A percentile compares a stretch with the other conserved stretches of the same genome.
These are phyloP conservation scores for Ceraceosorus guamensis DNA, from an alignment of 1,284 basidiomycete species.

Conservation along the genomic window DNA sequence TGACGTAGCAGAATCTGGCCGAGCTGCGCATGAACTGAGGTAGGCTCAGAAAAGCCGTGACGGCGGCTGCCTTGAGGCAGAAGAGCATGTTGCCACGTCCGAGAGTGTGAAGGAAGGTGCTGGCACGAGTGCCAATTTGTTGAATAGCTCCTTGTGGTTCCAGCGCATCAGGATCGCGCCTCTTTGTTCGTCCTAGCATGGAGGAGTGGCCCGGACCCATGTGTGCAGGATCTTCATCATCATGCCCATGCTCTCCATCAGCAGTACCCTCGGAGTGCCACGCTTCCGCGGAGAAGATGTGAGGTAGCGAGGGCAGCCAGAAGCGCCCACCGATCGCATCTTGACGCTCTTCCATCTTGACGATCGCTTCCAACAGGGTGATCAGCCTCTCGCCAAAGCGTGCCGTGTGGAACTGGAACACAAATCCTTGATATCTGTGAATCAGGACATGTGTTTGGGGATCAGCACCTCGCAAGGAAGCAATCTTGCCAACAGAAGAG, in stretches of 20 bases:
- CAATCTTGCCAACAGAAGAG: no score
- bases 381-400: conserved; percentile 22
- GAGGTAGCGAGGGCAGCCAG: conserved; percentile 60
- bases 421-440: conserved; percentile 57
- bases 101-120: neutral
- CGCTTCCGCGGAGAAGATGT: conserved; percentile 51
- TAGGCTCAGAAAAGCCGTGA: conserved; percentile 54
- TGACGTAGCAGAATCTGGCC: conserved; percentile 36
- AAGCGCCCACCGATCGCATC: conserved; percentile 50
- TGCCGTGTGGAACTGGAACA: conserved; percentile 59
- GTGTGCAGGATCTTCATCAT: conserved; percentile 12
- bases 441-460: no score
- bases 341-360: conserved; percentile 58
- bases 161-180: conserved; percentile 67
- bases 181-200: conserved; percentile 53
- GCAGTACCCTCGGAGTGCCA: conserved; percentile 50
- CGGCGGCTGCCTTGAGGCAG: conserved; percentile 63
- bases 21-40: conserved; percentile 30
- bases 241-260: conserved; percentile 17
- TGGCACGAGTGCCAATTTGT: conserved; percentile 28
- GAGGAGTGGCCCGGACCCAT: neutral
- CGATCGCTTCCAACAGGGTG: conserved; percentile 57
- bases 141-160: conserved; percentile 53
- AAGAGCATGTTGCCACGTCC: conserved; percentile 25
- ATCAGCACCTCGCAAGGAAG: no score